Evolutionary conservation across 2,329 filamentous ascomycete genomes (phyloP), one percentile per base, ranked within the genome.

Genomic region (Botrytis pseudocinerea): DNA sequence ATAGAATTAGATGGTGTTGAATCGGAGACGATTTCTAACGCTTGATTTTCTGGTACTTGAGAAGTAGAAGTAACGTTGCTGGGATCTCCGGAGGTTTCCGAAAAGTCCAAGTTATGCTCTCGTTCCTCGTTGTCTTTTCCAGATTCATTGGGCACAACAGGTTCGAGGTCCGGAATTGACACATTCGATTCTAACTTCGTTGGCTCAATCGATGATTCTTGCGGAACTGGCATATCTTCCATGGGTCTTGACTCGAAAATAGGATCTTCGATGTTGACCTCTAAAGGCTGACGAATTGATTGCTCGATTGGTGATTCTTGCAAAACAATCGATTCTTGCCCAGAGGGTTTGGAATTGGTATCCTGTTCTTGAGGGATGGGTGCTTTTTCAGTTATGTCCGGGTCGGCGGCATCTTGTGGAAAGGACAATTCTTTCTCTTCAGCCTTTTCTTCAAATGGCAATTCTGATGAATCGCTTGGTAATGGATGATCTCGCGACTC

Each of bases 31-130:
- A 20, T 60, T 32, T 22, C 54, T 44, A 59, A 9, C 28, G n/a
- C 16, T 25, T 70, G n/a, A 12, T 28, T 35, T 48, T 70, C 68
- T 69, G 66, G 48, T 25, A 18, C 35, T 59, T 59, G 66, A 18
- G 10, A 44, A 42, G 66, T 10, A 9, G 12, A 44, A 69, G 51
- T 25, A 44, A 42, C 14, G n/a, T 69, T 42, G n/a, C 4, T 59
- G 2, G 25, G 22, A 16, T 68, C 48, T 40, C 38, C 16, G 28
- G 38, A 54, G 38, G n/a, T 61, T 32, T 61, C 40, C 22, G 38
- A 69, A 44, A 59, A 28, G 28, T 51, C 42, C 25, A 66, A 18
- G 12, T 35, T 38, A 12, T 16, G 4, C n/a, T 66, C 48, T 28
- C 63, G 2, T n/a, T 66, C 12, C 63, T n/a, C 20, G 20, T 48